Percentiles rank a stretch among this genome's conserved stretches.
phyloP scores from a whole-genome alignment of 1,284 basidiomycete genomes.

The Cutaneotrichosporon sp. region DNA sequence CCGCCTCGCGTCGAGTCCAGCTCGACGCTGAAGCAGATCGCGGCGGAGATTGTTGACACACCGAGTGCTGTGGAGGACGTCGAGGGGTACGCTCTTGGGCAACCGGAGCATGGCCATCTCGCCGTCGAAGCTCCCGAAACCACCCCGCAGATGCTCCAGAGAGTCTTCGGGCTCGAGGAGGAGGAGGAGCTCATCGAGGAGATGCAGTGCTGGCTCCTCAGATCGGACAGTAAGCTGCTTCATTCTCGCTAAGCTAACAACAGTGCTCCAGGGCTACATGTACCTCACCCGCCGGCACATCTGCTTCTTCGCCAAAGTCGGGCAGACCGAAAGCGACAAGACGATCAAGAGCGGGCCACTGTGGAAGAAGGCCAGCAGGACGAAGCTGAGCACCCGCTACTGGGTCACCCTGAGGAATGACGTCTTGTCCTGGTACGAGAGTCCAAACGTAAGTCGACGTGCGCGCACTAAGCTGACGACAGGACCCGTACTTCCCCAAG shows the following conservation, averaged over 20 bases:
- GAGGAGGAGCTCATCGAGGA: conserved; percentile 84
- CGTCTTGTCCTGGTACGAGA: conserved; percentile 90
- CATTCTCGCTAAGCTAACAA: conserved; percentile 9
- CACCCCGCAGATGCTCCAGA: conserved; percentile 58
- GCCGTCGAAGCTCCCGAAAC: neutral
- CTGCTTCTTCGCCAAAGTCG: conserved; percentile 97
- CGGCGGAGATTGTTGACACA: neutral
- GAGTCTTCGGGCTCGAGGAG: conserved; percentile 76
- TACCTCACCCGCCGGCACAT: conserved; percentile 89
- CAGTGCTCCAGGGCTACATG: conserved; percentile 94
- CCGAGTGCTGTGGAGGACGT: conserved; percentile 1
- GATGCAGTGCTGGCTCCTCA: conserved; percentile 84
- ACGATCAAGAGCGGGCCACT: conserved; percentile 82
- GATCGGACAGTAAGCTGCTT: conserved; percentile 72
- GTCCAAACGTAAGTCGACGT: conserved; percentile 67
- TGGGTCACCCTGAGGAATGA: conserved; percentile 95
- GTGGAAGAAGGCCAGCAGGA: conserved; percentile 78
- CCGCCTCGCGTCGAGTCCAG: conserved; percentile 2
- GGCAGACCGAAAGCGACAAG: conserved; percentile 69
- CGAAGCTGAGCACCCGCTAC: conserved; percentile 84
- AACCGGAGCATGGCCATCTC: neutral
- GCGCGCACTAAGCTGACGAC: neutral
- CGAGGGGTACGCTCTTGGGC: neutral
- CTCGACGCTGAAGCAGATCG: neutral
- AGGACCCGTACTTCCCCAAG: conserved; percentile 96